Base-by-base conservation (phyloP, 495 filamentous ascomycete genomes). In the Collariella sp. region DNA sequence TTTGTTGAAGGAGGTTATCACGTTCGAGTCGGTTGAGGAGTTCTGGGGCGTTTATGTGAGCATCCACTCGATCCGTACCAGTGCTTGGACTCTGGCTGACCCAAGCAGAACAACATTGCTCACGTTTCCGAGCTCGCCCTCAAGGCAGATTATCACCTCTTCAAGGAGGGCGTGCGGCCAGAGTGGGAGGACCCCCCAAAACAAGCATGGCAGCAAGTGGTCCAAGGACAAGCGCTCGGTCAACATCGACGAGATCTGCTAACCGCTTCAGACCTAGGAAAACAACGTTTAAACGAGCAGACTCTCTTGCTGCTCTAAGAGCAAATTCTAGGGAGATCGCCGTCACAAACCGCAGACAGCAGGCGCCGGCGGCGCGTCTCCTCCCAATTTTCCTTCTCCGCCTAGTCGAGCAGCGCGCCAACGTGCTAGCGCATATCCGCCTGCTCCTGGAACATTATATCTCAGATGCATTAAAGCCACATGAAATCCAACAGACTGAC, bases 21-120 rank as follows among this genome's bases (percentile, higher is more conserved):
- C 88, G 34, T 96, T 99, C 64, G 88, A 91, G 75, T 95, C 90
- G 12, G 93, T 99, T 3, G 93, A 99, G 71, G 94, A 99, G 70
- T 99, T 99, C 77, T 99, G 93, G 93, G 93, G 93, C 49, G 86
- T 97, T 65, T 96, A 99, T 68, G 93, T 97, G 83, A 66, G 93
- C 50, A 41, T 3, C 24, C 22, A 31, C 34, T n/a, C 50, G 24
- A 24, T n/a, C 11, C 13, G 15, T 26, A 23, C 34, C 22, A n/a
- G n/a, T n/a, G 52, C 38, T 16, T 48, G 15, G 13, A 9, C n/a
- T 23, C 18, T 1, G n/a, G 22, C 66, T 72, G 52, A 66, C 41
- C 38, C 9, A n/a, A 47, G 12, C 67, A 98, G 93, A 99, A 99
- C 78, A 99, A 99, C 74, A 96, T 99, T 71, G 87, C 89, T 20